A percentile compares a stretch with the other conserved stretches of the same genome.
These are phyloP conservation scores for Suillus alpinus DNA, from an alignment of 768 basidiomycete species.

Conservation along the genomic window DNA sequence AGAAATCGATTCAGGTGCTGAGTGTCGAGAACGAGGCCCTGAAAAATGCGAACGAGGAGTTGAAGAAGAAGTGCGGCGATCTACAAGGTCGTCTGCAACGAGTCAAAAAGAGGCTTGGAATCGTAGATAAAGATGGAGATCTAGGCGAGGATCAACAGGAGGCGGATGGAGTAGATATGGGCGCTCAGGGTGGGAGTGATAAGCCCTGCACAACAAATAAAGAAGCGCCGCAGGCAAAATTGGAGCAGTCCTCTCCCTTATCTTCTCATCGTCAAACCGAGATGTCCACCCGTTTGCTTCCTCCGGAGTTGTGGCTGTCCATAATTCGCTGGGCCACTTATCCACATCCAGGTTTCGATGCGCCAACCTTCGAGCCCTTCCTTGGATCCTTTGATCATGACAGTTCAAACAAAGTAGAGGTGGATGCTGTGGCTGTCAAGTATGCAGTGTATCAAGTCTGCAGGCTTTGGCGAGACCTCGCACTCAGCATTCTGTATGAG, in stretches of 20 bases:
- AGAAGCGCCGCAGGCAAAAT: not conserved
- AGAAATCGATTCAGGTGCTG: not conserved
- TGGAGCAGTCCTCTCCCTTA: not conserved
- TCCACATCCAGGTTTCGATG: constrained; percentile 24
- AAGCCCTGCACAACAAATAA: not conserved
- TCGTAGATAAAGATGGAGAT: not conserved
- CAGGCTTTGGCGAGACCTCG: constrained; percentile 51
- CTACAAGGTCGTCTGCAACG: not conserved
- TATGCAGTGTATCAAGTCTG: constrained; percentile 52
- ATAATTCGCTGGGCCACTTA: constrained; percentile 46
- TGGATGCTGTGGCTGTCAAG: constrained; percentile 34
- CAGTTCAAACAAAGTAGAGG: constrained; percentile 14
- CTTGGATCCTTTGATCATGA: constrained; percentile 25
- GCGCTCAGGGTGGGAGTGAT: not conserved
- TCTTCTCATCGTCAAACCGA: not conserved
- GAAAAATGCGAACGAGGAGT: not conserved
- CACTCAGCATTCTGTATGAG: constrained; percentile 48
- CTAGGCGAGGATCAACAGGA: not conserved
- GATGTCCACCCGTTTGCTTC: constrained; percentile 26
- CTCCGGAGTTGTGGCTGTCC: constrained; percentile 54
- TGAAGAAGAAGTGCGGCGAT: not conserved
- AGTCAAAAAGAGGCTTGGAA: not conserved
- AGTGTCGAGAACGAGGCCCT: not conserved
- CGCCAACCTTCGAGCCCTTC: constrained; percentile 47
- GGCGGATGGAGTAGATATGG: too few species aligned